Evolutionary conservation across 257 asterid species (phyloP).

Genomic region (Solanum chaucha): DNA sequence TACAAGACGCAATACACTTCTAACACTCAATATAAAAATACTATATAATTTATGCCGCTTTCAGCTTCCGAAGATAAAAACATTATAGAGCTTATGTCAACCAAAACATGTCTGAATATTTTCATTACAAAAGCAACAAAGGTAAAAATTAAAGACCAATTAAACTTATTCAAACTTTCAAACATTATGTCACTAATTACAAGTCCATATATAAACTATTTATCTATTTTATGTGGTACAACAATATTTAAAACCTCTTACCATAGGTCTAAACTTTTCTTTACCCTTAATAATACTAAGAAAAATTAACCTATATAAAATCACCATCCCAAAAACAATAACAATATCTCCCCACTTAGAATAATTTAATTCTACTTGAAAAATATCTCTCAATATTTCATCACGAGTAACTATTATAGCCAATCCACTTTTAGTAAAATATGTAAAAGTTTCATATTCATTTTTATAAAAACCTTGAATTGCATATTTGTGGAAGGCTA

Average conservation of each 20-base stretch:
- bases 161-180: not conserved
- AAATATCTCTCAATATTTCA: conserved; percentile 30
- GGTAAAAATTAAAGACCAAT: no score
- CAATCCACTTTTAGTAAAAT: conserved; percentile 21
- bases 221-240: not conserved
- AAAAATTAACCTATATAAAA: conserved; percentile 29
- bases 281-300: conserved; percentile 15
- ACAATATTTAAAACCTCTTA: conserved; percentile 1
- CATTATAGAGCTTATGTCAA: not conserved
- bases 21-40: no score
- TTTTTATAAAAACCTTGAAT: conserved; percentile 48
- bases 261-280: conserved; percentile 23
- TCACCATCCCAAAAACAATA: conserved; percentile 38
- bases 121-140: no score
- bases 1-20: rapidly evolving
- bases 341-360: conserved; percentile 51
- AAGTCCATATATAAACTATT: not conserved
- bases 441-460: conserved; percentile 32
- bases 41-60: no score
- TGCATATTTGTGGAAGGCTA: conserved; percentile 51
- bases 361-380: conserved; percentile 41
- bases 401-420: conserved; percentile 22
- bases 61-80: no score
- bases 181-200: not conserved
- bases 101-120: not conserved